Evolutionary conservation across 1,284 basidiomycete genomes (phyloP), one percentile per base, ranked within the genome.

Genomic region (Austroboletus rostrupii): DNA sequence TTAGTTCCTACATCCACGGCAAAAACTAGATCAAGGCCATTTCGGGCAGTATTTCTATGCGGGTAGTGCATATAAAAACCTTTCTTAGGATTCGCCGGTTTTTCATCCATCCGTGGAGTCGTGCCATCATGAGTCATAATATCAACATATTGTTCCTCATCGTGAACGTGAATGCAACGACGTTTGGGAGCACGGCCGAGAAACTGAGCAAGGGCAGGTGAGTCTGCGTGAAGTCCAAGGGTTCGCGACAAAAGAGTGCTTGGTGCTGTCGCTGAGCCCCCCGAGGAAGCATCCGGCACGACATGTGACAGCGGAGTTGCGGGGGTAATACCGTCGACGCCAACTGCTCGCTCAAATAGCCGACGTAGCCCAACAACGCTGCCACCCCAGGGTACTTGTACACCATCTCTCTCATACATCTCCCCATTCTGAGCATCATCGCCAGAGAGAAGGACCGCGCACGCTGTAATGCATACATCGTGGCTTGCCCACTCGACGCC

Each of bases 291-390:
- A 12, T 53, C 58, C 13, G 45, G 36, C 2, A 49, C 36, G 7
- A 28, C 10, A 47, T 53, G 52, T 21, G 54, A 50, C n/a, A 47
- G 41, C 9, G 53, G 38, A 21, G 47, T 23, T 8, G 52, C 48
- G 3, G 53, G 53, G 16, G 60, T 33, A 20, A 57, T 50, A 4
- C 54, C 59, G 7, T 66, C 62, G 17, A 65, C 72, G 13, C 81
- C 83, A 17, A 90, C 84, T 0, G 87, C 87, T 54, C 79, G 78
- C 60, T 85, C 76, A 56, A 90, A 90, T 43, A 90, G 62, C 36
- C 82, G 75, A 48, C 78, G 74, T 40, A 88, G 66, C 29, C 83
- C 83, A 9, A 70, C 65, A 17, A 66, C 65, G 21, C 43, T 66
- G 8, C 57, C 67, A 38, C 61, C 53, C 59, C 65, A 70, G 40